Evolutionary conservation across 352 stramenopile genomes (phyloP).

Genomic region (Lagenidium sp.): DNA sequence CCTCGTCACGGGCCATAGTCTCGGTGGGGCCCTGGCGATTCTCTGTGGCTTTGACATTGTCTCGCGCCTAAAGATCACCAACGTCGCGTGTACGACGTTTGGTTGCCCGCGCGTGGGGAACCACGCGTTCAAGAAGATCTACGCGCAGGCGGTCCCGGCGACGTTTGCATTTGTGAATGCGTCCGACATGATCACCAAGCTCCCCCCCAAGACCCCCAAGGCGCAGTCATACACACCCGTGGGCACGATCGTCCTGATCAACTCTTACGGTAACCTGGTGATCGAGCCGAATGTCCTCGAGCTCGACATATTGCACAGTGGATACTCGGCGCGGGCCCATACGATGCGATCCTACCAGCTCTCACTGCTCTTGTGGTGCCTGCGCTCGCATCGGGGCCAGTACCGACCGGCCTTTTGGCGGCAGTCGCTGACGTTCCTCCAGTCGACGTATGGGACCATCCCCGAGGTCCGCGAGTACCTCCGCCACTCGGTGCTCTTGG

Average conservation of each 20-base stretch:
- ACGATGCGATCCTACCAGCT: constrained; percentile 28
- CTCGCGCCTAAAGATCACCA: constrained; percentile 13
- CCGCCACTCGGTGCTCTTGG: neutral
- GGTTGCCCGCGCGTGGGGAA: constrained; percentile 30
- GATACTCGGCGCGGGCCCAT: constrained; percentile 28
- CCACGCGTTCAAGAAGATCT: constrained; percentile 28
- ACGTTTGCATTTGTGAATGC: constrained; percentile 36
- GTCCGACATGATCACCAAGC: constrained; percentile 27
- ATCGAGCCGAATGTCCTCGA: constrained; percentile 32
- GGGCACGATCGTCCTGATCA: constrained; percentile 26
- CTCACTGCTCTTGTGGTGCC: constrained; percentile 30
- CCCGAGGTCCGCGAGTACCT: constrained; percentile 22
- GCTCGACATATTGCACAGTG: constrained; percentile 22
- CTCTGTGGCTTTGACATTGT: constrained; percentile 33
- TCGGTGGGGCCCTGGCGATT: constrained; percentile 28
- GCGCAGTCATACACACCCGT: constrained; percentile 27
- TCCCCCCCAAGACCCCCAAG: constrained; percentile 27
- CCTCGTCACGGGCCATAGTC: constrained; percentile 27
- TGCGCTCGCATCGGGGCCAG: constrained; percentile 19
- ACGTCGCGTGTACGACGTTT: constrained; percentile 32
- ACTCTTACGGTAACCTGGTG: constrained; percentile 32
- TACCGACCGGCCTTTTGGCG: constrained; percentile 26
- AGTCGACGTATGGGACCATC: constrained; percentile 15
- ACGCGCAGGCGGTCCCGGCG: constrained; percentile 18
- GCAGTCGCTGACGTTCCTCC: constrained; percentile 19